Percentiles rank a stretch among this genome's conserved stretches.
Evolutionary conservation across 352 stramenopile genomes (phyloP).

Genomic region (Pythium oligandrum): DNA sequence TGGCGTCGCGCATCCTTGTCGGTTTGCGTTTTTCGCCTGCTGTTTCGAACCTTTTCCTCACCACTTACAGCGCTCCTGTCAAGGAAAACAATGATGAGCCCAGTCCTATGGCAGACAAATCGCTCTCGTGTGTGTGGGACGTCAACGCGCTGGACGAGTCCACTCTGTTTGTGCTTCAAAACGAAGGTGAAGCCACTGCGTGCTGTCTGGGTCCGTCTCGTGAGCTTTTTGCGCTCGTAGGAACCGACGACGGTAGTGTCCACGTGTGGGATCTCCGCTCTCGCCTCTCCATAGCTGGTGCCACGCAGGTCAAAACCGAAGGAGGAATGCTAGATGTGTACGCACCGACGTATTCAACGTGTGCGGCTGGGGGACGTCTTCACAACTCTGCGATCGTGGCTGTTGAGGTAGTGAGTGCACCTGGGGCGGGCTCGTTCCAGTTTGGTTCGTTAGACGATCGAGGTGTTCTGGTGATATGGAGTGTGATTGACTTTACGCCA

Average conservation of each 20-base stretch:
- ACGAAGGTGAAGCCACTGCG: constrained; percentile 37
- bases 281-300: constrained; percentile 4
- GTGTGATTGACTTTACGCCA: constrained; percentile 47
- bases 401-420: constrained; percentile 30
- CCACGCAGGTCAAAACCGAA: background rate
- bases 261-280: constrained; percentile 64
- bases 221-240: constrained; percentile 48
- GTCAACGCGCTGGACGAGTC: constrained; percentile 42
- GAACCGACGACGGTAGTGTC: constrained; percentile 57
- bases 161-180: constrained; percentile 34
- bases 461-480: constrained; percentile 65
- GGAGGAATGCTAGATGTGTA: constrained; percentile 26
- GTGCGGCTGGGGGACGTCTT: constrained; percentile 16
- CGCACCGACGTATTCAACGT: constrained; percentile 56
- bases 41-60: constrained; percentile 45
- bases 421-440: constrained; percentile 37
- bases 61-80: constrained; percentile 26
- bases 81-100: constrained; percentile 1
- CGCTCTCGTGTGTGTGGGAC: constrained; percentile 62
- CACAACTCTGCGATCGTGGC: constrained; percentile 44
- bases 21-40: constrained; percentile 41
- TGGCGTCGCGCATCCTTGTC: constrained; percentile 28
- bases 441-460: constrained; percentile 72
- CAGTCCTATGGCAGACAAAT: constrained; percentile 24
- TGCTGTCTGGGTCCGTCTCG: constrained; percentile 38